Evolutionary conservation across 1,284 basidiomycete species (phyloP), one percentile per base, ranked within the genome.

Genomic region (Waitea zeae): DNA sequence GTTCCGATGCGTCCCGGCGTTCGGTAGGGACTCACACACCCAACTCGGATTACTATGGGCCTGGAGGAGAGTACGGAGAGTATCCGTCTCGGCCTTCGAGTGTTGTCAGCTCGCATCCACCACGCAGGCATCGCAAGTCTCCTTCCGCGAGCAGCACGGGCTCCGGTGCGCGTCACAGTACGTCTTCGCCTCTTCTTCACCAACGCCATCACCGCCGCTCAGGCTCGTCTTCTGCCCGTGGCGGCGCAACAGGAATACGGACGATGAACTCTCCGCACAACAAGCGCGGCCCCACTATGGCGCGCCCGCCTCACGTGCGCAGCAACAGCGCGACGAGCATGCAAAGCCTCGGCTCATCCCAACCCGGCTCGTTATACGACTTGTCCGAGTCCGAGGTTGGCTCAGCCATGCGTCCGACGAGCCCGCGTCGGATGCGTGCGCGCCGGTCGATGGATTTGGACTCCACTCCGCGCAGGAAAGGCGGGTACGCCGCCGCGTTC

Each of bases 21-120:
- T 81, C 79, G 3, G 67, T 78, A 39, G 77, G 76, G 3, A 71
- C 62, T 40, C 76, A 72, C 39, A 86, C 81, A 1, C 82, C 81
- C 0, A 82, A 75, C 39, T 83, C 80, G 17, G 81, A n/a, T n/a
- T n/a, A n/a, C n/a, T n/a, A n/a, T n/a, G n/a, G n/a, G n/a, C n/a
- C n/a, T n/a, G n/a, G n/a, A n/a, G n/a, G n/a, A n/a, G n/a, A 86
- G 43, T 59, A 62, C 34, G 79, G 74, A n/a, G 77, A 79, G 15
- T 61, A 66, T 45, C 62, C 71, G 3, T 83, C 80, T 1, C 57
- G 80, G 17, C 79, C 81, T 3, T 80, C 77, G 1, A 83, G 80
- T 46, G 67, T 77, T 48, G 66, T 65, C 7, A 64, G 65, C 51
- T 40, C 49, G 34, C 51, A 53, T 15, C 22, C 22, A n/a, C 22